Conservation (phyloP, 208 protist genomes). For the Trypanosoma caninum region DNA sequence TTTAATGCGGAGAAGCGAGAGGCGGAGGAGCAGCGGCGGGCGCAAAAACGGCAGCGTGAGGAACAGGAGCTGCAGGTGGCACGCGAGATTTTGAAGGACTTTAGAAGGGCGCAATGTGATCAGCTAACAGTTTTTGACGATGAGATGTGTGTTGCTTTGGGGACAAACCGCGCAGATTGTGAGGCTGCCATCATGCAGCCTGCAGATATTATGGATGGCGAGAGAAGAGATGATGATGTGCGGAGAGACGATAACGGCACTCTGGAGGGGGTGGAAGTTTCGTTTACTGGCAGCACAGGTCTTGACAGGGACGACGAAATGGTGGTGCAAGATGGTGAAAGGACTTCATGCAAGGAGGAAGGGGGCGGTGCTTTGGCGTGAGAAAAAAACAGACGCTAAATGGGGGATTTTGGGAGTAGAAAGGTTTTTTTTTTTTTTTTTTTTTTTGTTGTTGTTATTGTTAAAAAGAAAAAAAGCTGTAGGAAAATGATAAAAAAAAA, state of each 20-base stretch:
- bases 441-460: no score
- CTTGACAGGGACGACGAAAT: constrained; percentile 1
- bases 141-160: constrained; percentile 2
- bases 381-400: no score
- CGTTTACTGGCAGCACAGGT: constrained; percentile 6
- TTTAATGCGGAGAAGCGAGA: constrained; percentile 41
- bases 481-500: no score
- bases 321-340: background rate
- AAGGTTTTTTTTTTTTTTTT: no score
- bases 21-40: constrained; percentile 31
- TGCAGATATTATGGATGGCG: background rate
- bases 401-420: no score
- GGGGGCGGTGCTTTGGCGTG: background rate
- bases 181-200: background rate
- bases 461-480: no score
- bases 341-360: background rate
- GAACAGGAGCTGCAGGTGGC: constrained; percentile 37
- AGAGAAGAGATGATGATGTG: no score
- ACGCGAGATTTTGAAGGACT: constrained; percentile 39
- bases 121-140: constrained; percentile 6
- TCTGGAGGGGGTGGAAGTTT: background rate
- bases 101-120: constrained; percentile 11
- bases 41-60: constrained; percentile 26
- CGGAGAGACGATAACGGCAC: background rate
- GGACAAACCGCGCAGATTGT: constrained; percentile 7